Conservation (phyloP, 2,329 filamentous ascomycete species). For the Cytospora schulzeri region DNA sequence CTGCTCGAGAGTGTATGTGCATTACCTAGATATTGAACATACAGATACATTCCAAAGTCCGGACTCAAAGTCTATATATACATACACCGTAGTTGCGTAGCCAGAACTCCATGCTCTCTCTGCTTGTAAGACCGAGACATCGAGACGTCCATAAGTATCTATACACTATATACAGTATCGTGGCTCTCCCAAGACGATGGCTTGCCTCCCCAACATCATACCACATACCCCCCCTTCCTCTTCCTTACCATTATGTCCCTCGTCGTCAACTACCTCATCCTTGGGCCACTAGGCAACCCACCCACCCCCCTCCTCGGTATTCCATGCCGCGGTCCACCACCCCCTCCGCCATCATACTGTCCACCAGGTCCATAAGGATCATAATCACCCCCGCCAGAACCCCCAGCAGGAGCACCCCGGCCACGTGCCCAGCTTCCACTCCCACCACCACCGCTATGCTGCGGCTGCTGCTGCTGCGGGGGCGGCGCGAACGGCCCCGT, state of each 20-base stretch:
- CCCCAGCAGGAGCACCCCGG: conserved; percentile 32
- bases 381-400: conserved; percentile 44
- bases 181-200: background rate
- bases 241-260: background rate
- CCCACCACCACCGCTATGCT: conserved; percentile 24
- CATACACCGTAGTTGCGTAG: conserved; percentile 10
- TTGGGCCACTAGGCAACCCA: conserved; percentile 40
- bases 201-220: background rate
- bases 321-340: conserved; percentile 39
- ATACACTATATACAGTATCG: background rate
- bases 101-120: conserved; percentile 17
- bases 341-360: conserved; percentile 46
- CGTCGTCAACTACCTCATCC: conserved; percentile 41
- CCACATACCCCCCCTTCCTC: conserved; percentile 1
- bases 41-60: conserved; percentile 12
- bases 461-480: conserved; percentile 31
- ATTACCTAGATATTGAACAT: too few relatives aligned
- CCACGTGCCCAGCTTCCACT: conserved; percentile 23
- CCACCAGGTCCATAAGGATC: conserved; percentile 50
- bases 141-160: conserved; percentile 10
- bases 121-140: conserved; percentile 9
- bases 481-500: conserved; percentile 52
- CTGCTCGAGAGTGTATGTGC: background rate
- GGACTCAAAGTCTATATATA: background rate
- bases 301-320: conserved; percentile 43